Evolutionary conservation across 306 rosid species (phyloP).

Genomic region (Vigna radiata): DNA sequence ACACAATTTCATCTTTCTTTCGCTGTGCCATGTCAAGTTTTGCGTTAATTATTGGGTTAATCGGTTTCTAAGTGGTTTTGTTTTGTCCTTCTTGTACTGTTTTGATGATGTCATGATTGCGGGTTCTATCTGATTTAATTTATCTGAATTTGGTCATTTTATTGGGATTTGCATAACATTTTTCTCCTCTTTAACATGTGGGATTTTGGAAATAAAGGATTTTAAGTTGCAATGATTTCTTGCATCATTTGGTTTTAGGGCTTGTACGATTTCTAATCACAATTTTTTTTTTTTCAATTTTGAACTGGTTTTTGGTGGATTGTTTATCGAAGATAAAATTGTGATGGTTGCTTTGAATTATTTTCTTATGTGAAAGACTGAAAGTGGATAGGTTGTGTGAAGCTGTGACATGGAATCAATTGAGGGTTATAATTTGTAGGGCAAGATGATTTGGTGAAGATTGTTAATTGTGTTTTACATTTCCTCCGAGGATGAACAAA

Average conservation of each 20-base stretch:
- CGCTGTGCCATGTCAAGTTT: not conserved
- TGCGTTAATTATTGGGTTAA: not conserved
- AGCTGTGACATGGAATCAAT: not conserved
- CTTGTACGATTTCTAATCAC: not conserved
- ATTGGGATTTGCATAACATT: not conserved
- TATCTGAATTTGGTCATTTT: not conserved
- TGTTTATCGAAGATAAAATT: not conserved
- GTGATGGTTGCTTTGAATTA: not conserved
- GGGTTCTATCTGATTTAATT: not conserved
- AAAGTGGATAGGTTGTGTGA: not conserved
- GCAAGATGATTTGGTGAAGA: not conserved
- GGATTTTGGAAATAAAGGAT: not conserved
- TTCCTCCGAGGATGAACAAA: constrained; percentile 62
- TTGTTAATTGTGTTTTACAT: not conserved
- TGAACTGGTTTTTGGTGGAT: not conserved
- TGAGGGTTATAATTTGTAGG: not conserved
- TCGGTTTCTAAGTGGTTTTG: constrained; percentile 1
- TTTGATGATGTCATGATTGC: not conserved
- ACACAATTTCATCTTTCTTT: not conserved
- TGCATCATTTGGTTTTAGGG: not conserved
- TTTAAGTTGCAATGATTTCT: not conserved
- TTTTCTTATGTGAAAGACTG: not conserved
- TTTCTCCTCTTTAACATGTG: no score
- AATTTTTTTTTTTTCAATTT: not conserved
- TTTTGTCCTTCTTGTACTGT: not conserved